Conservation (phyloP, 441 rosid species). For the Pelargonium australe region DNA sequence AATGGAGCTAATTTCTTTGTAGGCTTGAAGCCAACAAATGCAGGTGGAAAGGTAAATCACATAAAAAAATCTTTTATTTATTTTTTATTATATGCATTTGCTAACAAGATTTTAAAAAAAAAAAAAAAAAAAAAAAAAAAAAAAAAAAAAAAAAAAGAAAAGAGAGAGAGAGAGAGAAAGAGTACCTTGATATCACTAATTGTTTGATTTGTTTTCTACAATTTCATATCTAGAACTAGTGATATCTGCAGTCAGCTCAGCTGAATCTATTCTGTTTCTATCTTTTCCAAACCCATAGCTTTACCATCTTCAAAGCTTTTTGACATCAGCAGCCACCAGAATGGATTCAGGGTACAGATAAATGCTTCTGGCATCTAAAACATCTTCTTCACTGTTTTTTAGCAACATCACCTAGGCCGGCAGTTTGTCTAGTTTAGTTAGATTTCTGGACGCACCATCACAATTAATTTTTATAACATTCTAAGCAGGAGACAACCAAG, state of each 20-base stretch:
- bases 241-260: neutral
- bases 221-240: neutral
- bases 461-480: no score
- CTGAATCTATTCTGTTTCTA: neutral
- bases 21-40: conserved; percentile 27
- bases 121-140: no score
- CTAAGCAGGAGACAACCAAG: neutral
- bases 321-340: neutral
- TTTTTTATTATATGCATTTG: neutral
- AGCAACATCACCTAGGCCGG: neutral
- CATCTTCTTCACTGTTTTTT: neutral
- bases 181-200: neutral
- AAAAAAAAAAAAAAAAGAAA: no score
- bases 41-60: conserved; percentile 35
- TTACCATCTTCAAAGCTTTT: neutral
- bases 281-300: neutral
- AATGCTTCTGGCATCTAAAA: neutral
- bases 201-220: neutral
- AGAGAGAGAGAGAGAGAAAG: no score
- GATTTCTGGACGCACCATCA: neutral
- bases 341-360: neutral
- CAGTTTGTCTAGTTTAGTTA: neutral
- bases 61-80: neutral
- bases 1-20: conserved; percentile 48
- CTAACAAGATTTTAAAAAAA: neutral